Percentiles rank a stretch among this genome's conserved stretches.
These are phyloP conservation scores for Gelatoporia subvermispora DNA, from an alignment of 768 basidiomycete genomes.

Conservation along the genomic window DNA sequence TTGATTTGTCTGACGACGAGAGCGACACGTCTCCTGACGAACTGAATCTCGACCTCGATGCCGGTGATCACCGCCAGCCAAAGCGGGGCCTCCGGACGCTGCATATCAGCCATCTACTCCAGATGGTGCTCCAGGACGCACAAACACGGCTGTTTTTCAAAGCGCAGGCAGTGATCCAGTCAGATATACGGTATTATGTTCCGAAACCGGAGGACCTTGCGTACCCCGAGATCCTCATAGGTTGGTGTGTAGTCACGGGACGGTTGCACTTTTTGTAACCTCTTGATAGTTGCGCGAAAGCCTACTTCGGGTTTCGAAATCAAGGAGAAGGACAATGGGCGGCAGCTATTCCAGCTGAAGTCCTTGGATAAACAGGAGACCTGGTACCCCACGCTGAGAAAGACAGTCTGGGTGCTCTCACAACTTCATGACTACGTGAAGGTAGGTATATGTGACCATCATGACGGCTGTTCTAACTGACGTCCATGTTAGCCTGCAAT, in stretches of 20 bases:
- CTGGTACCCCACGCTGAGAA: slow-evolving; percentile 89
- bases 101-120: slow-evolving; percentile 76
- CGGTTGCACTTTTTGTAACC: slow-evolving; percentile 1
- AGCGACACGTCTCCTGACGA: slow-evolving; percentile 28
- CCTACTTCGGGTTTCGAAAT: slow-evolving; percentile 39
- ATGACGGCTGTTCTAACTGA: background rate
- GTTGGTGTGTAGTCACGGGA: slow-evolving; percentile 34
- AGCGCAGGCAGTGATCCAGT: slow-evolving; percentile 86
- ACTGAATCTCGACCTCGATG: slow-evolving; percentile 37
- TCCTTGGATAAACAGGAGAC: slow-evolving; percentile 71
- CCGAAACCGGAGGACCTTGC: slow-evolving; percentile 76
- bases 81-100: slow-evolving; percentile 48
- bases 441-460: slow-evolving; percentile 38
- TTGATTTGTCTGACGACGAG: slow-evolving; percentile 31
- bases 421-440: slow-evolving; percentile 91
- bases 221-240: slow-evolving; percentile 79
- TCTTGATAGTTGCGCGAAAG: slow-evolving; percentile 39
- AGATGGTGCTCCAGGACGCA: slow-evolving; percentile 92
- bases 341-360: slow-evolving; percentile 65
- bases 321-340: slow-evolving; percentile 65
- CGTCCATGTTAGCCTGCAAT: slow-evolving; percentile 71
- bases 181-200: slow-evolving; percentile 80
- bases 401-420: slow-evolving; percentile 87
- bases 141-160: slow-evolving; percentile 96
- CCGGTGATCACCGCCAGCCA: slow-evolving; percentile 15